Percentiles rank a stretch among this genome's conserved stretches.
Evolutionary conservation across 306 rosid species (phyloP).

Genomic region (Gastrolobium villosum): DNA sequence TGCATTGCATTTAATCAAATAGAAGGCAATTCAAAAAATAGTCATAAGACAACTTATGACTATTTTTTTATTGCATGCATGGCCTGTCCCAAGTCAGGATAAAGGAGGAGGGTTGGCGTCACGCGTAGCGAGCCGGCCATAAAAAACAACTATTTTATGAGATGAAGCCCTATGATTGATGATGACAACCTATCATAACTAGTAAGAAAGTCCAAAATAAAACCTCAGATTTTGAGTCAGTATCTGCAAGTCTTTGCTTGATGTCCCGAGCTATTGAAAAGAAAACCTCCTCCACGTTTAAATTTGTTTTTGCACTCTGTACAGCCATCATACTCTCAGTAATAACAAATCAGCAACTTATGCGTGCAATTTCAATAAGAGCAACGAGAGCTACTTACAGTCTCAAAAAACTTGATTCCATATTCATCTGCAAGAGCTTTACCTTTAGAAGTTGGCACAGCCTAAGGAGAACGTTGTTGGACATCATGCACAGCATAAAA

Average conservation of each 20-base stretch:
- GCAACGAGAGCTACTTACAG: conserved; percentile 60
- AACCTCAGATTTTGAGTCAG: conserved; percentile 87
- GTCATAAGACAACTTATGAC: neutral
- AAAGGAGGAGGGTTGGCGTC: too few relatives aligned
- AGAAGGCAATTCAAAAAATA: neutral
- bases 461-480: conserved; percentile 56
- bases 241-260: conserved; percentile 84
- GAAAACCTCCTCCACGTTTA: conserved; percentile 91
- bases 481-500: conserved; percentile 33
- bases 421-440: conserved; percentile 72
- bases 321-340: conserved; percentile 43
- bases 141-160: too few relatives aligned
- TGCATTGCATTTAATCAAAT: neutral
- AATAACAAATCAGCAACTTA: conserved; percentile 10
- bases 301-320: conserved; percentile 90
- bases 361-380: conserved; percentile 28
- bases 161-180: too few relatives aligned
- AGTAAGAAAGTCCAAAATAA: conserved; percentile 22
- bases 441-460: conserved; percentile 60
- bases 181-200: conserved; percentile 13
- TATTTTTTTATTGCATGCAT: too few relatives aligned
- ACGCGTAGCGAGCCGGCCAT: too few relatives aligned
- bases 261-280: conserved; percentile 88
- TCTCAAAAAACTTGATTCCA: conserved; percentile 88
- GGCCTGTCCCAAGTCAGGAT: too few relatives aligned